Evolutionary conservation across 176 grass and related monocot species (phyloP).

Genomic region (Cocos nucifera): DNA sequence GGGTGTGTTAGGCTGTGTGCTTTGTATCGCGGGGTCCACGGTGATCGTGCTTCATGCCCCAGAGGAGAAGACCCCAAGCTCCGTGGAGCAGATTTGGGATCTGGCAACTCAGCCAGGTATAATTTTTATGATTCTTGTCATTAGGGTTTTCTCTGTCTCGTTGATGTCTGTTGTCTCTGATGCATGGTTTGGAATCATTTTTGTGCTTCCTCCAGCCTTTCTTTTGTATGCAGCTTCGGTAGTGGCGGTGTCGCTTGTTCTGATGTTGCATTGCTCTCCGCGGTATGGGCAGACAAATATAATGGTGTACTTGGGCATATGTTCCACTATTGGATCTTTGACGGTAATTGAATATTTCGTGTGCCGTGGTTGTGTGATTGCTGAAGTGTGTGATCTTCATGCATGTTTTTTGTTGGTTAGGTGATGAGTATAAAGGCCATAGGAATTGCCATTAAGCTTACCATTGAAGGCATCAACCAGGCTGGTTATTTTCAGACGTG

Average conservation of each 20-base stretch:
- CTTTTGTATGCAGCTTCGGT: conserved; percentile 66
- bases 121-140: background rate
- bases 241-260: conserved; percentile 54
- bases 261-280: conserved; percentile 75
- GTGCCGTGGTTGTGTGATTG: background rate
- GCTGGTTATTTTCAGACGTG: conserved; percentile 85
- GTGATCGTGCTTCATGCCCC: conserved; percentile 92
- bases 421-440: conserved; percentile 97
- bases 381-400: conserved; percentile 7
- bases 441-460: conserved; percentile 89
- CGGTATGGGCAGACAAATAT: conserved; percentile 85
- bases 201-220: conserved; percentile 31
- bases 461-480: conserved; percentile 76
- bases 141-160: conserved; percentile 8
- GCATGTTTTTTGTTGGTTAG: conserved; percentile 25
- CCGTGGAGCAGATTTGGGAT: conserved; percentile 80
- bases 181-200: background rate
- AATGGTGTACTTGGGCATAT: conserved; percentile 88
- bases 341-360: conserved; percentile 31
- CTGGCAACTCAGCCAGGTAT: conserved; percentile 77
- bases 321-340: conserved; percentile 81
- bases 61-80: conserved; percentile 62
- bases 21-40: conserved; percentile 87
- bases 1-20: conserved; percentile 79
- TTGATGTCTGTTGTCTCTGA: conserved; percentile 17